Evolutionary conservation across 2,329 filamentous ascomycete species (phyloP), one percentile per base, ranked within the genome.

Genomic region (Ascochyta lentis): DNA sequence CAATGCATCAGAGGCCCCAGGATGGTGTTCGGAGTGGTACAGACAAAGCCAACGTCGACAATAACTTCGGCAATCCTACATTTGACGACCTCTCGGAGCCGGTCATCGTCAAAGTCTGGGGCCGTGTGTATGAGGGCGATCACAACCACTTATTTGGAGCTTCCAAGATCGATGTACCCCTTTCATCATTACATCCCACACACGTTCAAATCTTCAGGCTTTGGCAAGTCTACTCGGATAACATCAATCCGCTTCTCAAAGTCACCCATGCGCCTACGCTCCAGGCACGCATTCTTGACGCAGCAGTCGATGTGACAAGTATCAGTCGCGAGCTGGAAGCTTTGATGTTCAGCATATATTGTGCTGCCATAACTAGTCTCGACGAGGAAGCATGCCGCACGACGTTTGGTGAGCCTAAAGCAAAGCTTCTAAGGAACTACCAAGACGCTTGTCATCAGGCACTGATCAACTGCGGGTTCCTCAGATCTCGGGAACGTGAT

Each of bases 171-270:
- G 83, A 84, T 56, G 83, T 89, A 19, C 83, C 91, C 58, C 73
- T 91, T 39, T 78, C 81, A 13, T 78, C 80, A 35, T 77, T 89
- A 6, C 89, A 91, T 66, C 89, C 89, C 0, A 68, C 85, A 0
- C 85, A 86, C 1, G 84, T 84, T 0, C 87, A 90, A 55, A 86
- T 90, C 49, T 82, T 84, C 1, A 86, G 84, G 46, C 81, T 94
- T 7, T 94, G 90, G 90, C 88, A 92, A 68, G 79, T 87, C 5
- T 92, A 88, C 64, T 77, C 92, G 10, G 87, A 74, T 13, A 72
- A 72, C 29, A 56, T 73, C n/a, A 68, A 73, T 19, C 70, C 72
- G 7, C 46, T 73, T 5, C 43, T 73, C 15, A 69, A 68, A 35
- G 59, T 73, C 13, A 66, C 64, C 1, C 72, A 74, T 43, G 62